Base-by-base conservation (phyloP, 2,329 filamentous ascomycete species). In the Ceratocystis ficicola region DNA sequence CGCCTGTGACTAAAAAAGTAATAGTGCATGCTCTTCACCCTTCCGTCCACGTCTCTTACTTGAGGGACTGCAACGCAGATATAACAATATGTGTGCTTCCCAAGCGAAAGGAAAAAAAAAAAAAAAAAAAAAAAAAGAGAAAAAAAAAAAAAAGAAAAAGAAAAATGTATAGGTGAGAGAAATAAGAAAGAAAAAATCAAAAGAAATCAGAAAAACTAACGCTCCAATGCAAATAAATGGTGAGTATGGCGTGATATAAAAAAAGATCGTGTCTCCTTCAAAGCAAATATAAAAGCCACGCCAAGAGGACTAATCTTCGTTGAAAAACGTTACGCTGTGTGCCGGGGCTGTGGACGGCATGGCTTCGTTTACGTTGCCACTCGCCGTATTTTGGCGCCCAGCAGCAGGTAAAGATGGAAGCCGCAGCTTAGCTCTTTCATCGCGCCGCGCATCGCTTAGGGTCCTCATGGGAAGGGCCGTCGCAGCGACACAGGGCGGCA, bases 321-420 rank as follows among this genome's bases (percentile, higher is more conserved):
- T 59, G 32, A 67, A 67, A 52, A 67, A 67, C 17, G 66, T 48
- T 20, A 62, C 76, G 61, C 75, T 76, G 66, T 77, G 77, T 20
- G 81, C 73, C 15, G 81, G 80, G 7, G 81, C 81, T 1, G 81
- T 82, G 7, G 81, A 81, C 5, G 81, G 80, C 5, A 79, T 80
- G 25, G 79, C 80, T 68, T 85, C 83, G 48, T 77, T 73, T 82
- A 84, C 84, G 25, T 81, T 78, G 36, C 84, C 75, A 65, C 84
- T 82, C 64, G 79, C 77, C 36, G 71, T 8, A 22, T 20, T 52
- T 52, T 52, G 48, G 17, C 25, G 8, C 12, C 30, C 28, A 17
- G 52, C 28, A 57, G 5, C 12, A 15, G 52, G 52, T 15, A 57
- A 30, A 30, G 52, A 57, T 5, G 41, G n/a, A 6, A 20, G 44